Percentiles rank a stretch among this genome's conserved stretches.
Conservation (phyloP, 2,329 filamentous ascomycete species). For the Cladosporium cucumerinum region DNA sequence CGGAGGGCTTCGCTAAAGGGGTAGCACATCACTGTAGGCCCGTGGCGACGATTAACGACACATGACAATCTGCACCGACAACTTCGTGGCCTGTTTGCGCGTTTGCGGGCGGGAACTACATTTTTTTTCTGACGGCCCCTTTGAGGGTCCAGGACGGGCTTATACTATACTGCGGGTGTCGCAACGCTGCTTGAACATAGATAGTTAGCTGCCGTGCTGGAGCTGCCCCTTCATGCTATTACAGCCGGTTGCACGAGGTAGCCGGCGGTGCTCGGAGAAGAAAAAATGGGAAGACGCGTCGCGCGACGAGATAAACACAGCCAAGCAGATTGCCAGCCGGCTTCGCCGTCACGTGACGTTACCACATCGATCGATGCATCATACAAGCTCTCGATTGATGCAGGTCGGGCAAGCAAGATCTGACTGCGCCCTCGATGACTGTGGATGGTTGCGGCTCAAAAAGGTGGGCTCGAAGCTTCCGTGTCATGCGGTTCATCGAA, state of each 20-base stretch:
- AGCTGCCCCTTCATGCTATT: conserved; percentile 3
- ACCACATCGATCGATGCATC: conserved; percentile 5
- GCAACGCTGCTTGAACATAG: conserved; percentile 2
- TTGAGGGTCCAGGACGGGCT: conserved; percentile 14
- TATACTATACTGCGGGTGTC: conserved; percentile 2
- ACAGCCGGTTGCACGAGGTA: conserved; percentile 4
- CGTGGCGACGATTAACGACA: conserved; percentile 7
- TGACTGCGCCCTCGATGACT: neutral
- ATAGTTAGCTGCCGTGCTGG: conserved; percentile 14
- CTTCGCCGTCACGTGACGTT: conserved; percentile 4
- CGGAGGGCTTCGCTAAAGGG: neutral
- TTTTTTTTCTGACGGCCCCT: conserved; percentile 15
- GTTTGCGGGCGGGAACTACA: conserved; percentile 6
- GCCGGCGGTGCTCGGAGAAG: neutral
- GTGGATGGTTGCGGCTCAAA: neutral
- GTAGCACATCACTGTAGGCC: conserved; percentile 7
- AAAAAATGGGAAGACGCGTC: conserved; percentile 6
- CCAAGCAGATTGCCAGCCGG: conserved; percentile 2
- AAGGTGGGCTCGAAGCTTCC: neutral
- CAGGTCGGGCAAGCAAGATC: neutral
- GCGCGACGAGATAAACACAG: conserved; percentile 11
- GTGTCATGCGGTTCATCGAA: conserved; percentile 1
- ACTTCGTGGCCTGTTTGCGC: conserved; percentile 2
- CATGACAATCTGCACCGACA: conserved; percentile 6
- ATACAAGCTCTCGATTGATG: neutral